Base-by-base conservation (phyloP, 805 yeast species). In the Zygotorulaspora chibaensis region DNA sequence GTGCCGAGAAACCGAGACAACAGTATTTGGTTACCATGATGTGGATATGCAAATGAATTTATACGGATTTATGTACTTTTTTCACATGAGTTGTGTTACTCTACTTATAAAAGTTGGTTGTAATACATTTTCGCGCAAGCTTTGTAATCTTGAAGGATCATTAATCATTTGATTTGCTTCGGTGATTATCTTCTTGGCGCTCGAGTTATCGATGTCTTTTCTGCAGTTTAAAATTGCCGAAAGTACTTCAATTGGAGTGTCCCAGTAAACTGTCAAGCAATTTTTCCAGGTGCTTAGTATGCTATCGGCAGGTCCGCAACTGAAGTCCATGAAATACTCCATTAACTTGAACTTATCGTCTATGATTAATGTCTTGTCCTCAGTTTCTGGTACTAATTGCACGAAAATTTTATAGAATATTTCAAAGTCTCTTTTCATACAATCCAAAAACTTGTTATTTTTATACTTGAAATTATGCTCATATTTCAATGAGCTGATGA, bases 191-290 rank as follows among this genome's bases (percentile, higher is more conserved):
- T 45, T 45, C 38, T 59, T 63, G n/a, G 61, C 46, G 1, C 41
- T 43, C 10, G 67, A 62, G 29, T 54, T 57, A 38, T 67, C 71
- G 35, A 67, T 58, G 42, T 69, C 72, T 43, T 66, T 63, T 47
- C 73, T 62, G 31, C 70, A 63, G 52, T 72, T 70, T 43, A 89
- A 71, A 35, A 88, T 75, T 11, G 81, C 81, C 37, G 76, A 77
- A 35, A 90, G 73, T 57, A 88, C 77, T 41, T 78, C 83, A 7
- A 83, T 67, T 0, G 95, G 89, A 47, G 90, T 81, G 61, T 87
- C 89, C 68, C 87, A 82, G 69, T 83, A 88, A 34, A 75, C 76
- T 10, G 71, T 70, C 42, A 88, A 68, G 31, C 85, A 76, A 36
- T 75, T 79, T 57, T 72, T 72, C 81, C 89, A 85, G 45, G 77